A percentile compares a stretch with the other conserved stretches of the same genome.
phyloP scores from a whole-genome alignment of 352 stramenopile species.

The Phytopythium oedochilum region DNA sequence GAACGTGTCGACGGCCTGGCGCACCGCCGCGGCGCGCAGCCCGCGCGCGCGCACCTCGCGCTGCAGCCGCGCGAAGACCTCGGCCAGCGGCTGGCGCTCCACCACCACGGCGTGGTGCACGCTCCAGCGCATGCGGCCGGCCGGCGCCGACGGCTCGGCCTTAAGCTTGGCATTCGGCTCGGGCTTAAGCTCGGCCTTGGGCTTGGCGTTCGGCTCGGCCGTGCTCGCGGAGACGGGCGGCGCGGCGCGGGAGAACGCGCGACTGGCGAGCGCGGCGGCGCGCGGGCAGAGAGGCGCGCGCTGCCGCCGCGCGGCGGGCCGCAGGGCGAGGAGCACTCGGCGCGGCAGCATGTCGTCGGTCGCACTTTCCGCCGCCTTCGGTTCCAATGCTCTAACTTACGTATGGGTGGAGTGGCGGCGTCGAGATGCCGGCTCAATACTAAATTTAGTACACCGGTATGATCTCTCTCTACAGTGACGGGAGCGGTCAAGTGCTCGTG shows the following conservation, averaged over 20 bases:
- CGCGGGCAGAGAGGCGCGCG: too few relatives aligned
- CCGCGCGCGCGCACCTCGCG: constrained; percentile 29
- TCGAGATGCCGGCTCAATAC: neutral
- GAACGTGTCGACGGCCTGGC: constrained; percentile 63
- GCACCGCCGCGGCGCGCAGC: constrained; percentile 16
- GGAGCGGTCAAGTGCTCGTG: neutral
- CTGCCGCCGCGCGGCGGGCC: neutral
- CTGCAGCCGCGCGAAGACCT: constrained; percentile 48
- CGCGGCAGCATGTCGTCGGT: constrained; percentile 1
- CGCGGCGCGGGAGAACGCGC: too few relatives aligned
- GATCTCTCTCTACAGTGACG: neutral
- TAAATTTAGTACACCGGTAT: too few relatives aligned
- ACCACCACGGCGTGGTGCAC: constrained; percentile 45
- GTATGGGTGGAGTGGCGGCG: neutral
- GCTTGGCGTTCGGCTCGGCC: too few relatives aligned
- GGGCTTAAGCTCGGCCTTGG: too few relatives aligned
- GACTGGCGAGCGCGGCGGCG: too few relatives aligned
- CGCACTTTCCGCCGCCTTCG: too few relatives aligned
- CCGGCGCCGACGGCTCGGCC: too few relatives aligned
- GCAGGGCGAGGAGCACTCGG: neutral
- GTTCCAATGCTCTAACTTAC: too few relatives aligned
- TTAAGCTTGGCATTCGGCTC: too few relatives aligned
- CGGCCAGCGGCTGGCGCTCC: constrained; percentile 38
- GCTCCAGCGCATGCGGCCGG: constrained; percentile 20
- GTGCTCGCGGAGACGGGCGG: too few relatives aligned